Base-by-base conservation (phyloP, 768 basidiomycete genomes). In the Trametopsis cervina region DNA sequence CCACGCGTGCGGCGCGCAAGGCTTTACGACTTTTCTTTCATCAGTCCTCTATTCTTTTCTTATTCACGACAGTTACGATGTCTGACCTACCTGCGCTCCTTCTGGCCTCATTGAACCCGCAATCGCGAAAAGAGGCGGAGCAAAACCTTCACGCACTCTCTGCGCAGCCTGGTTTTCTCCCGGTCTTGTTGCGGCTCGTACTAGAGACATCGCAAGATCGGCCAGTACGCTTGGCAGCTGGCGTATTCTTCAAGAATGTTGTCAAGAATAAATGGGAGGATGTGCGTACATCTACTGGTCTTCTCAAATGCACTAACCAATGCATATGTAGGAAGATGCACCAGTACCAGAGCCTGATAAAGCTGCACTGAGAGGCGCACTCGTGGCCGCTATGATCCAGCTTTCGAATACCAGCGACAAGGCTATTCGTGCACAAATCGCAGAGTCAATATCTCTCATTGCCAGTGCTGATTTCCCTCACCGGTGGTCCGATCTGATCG, bases 171-270 rank as follows among this genome's bases (percentile, higher is more conserved):
- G 87, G 85, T 9, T 99, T 97, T 66, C 74, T 92, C 11, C 69
- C 78, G 2, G 77, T 85, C 59, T 78, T 97, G 20, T 79, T 98
- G 21, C 67, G 74, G 23, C 80, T 97, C 53, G 81, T 91, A 52
- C 79, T 91, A 52, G 76, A 88, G 53, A 58, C 61, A n/a, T 63
- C 76, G n/a, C 65, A 68, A 25, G 78, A 85, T 62, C 79, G 81
- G 57, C 69, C 87, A 0, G 77, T 88, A 25, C 71, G 93, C 59
- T 80, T 95, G 46, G 80, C 91, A 1, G 94, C 82, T 2, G 85
- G 87, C 44, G 83, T 97, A 26, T 93, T 88, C 68, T 82, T 96
- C 55, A 98, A 97, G 71, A 96, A 98, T 62, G 75, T 85, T 39
- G 77, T 92, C 50, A 92, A 88, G 64, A 72, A 78, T 22, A 76